These are phyloP conservation scores for Entonaema liquescens DNA, from an alignment of 495 filamentous ascomycete species.

Conservation along the genomic window DNA sequence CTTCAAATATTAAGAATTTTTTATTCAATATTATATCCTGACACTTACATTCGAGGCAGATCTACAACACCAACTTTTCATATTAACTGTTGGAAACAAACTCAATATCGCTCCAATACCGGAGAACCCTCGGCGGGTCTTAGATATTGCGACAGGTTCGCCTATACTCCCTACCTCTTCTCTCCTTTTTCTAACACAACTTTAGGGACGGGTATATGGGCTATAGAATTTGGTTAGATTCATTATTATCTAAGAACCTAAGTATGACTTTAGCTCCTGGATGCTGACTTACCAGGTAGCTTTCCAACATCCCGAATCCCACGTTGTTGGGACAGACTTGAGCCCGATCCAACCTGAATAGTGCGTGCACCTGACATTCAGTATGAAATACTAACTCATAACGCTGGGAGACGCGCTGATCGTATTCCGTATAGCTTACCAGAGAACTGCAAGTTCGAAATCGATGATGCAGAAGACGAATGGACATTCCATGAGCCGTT, in stretches of 20 bases:
- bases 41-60: conserved; percentile 45
- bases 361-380: conserved; percentile 37
- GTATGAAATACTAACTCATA: background rate
- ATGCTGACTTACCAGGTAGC: conserved; percentile 37
- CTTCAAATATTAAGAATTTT: conserved; percentile 1
- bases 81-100: conserved; percentile 52
- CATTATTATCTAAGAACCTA: background rate
- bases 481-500: conserved; percentile 62
- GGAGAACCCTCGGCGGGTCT: conserved; percentile 48
- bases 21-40: background rate
- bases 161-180: background rate
- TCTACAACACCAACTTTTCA: conserved; percentile 59
- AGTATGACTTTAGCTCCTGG: background rate
- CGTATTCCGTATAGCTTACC: conserved; percentile 49
- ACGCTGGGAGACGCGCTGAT: background rate
- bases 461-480: conserved; percentile 63
- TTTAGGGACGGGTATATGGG: conserved; percentile 55
- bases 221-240: conserved; percentile 51
- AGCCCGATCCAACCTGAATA: conserved; percentile 62
- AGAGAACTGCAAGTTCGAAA: conserved; percentile 61
- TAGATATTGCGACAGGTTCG: conserved; percentile 56
- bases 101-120: conserved; percentile 54
- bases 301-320: conserved; percentile 41
- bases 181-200: conserved; percentile 17
- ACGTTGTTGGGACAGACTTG: conserved; percentile 60